Conservation (phyloP, 768 basidiomycete genomes). For the Boletus rex-veris region DNA sequence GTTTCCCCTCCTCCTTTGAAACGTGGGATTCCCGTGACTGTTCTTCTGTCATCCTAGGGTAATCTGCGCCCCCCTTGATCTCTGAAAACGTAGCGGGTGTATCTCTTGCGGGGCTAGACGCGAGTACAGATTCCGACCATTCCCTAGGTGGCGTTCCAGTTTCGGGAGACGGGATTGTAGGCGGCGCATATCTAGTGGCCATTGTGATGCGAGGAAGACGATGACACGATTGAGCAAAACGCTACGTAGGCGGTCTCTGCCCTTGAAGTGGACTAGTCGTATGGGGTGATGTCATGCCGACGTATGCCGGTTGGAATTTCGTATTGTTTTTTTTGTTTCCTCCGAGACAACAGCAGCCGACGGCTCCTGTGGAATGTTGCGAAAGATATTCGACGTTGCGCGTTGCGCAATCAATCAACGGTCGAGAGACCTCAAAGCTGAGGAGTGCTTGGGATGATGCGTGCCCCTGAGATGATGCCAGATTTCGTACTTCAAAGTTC, state of each 20-base stretch:
- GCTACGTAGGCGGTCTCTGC: neutral
- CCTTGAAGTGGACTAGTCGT: neutral
- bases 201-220: conserved; percentile 4
- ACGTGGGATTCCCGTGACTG: neutral
- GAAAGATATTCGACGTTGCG: too few relatives aligned
- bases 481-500: too few relatives aligned
- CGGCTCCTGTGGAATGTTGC: too few relatives aligned
- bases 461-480: too few relatives aligned
- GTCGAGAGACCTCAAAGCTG: too few relatives aligned
- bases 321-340: neutral
- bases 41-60: neutral
- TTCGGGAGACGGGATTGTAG: conserved; percentile 16
- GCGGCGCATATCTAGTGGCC: conserved; percentile 6
- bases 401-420: too few relatives aligned
- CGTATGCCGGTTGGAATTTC: conserved; percentile 11
- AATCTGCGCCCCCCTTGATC: neutral
- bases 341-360: neutral
- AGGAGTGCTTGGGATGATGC: too few relatives aligned
- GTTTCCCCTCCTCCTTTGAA: neutral
- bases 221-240: neutral
- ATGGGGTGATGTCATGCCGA: conserved; percentile 28
- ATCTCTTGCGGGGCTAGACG: conserved; percentile 3
- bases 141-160: conserved; percentile 17
- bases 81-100: conserved; percentile 1
- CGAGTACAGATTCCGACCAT: conserved; percentile 19